Percentiles rank a stretch among this genome's conserved stretches.
phyloP scores from a whole-genome alignment of 768 basidiomycete species.

The Lentinula edodes region DNA sequence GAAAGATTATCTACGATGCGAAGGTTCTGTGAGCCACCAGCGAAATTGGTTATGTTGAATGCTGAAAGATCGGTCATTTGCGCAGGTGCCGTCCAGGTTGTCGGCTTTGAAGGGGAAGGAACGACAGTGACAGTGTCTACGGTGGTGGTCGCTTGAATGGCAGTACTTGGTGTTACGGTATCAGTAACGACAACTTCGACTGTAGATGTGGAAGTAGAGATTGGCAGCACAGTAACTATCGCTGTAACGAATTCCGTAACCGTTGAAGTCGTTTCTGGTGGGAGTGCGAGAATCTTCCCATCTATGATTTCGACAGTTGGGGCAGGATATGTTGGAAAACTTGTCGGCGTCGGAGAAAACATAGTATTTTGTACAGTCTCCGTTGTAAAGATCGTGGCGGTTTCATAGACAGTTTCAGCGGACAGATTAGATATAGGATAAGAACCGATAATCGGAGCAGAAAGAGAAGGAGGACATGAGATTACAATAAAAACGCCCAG shows the following conservation, averaged over 20 bases:
- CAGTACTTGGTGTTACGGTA: neutral
- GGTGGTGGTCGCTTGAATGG: neutral
- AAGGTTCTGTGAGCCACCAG: constrained; percentile 50
- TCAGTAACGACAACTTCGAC: neutral
- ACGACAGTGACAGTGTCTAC: constrained; percentile 8
- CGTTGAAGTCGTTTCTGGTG: neutral
- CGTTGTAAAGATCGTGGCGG: neutral
- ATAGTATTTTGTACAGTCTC: neutral
- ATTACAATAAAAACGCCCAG: neutral
- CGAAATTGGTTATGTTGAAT: constrained; percentile 55
- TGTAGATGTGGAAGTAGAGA: neutral
- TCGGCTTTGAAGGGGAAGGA: neutral
- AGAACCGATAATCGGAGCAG: neutral
- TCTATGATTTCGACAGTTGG: neutral
- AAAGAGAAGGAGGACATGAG: neutral
- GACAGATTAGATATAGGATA: neutral
- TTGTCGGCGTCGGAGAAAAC: neutral
- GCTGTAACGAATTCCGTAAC: neutral
- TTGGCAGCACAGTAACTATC: neutral
- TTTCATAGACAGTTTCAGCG: neutral
- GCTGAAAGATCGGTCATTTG: constrained; percentile 52
- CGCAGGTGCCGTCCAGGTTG: constrained; percentile 43
- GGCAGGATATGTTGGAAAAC: neutral
- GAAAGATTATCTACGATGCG: constrained; percentile 48
- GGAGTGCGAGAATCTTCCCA: neutral